phyloP scores from a whole-genome alignment of 306 rosid genomes.

The Ormosia emarginata region DNA sequence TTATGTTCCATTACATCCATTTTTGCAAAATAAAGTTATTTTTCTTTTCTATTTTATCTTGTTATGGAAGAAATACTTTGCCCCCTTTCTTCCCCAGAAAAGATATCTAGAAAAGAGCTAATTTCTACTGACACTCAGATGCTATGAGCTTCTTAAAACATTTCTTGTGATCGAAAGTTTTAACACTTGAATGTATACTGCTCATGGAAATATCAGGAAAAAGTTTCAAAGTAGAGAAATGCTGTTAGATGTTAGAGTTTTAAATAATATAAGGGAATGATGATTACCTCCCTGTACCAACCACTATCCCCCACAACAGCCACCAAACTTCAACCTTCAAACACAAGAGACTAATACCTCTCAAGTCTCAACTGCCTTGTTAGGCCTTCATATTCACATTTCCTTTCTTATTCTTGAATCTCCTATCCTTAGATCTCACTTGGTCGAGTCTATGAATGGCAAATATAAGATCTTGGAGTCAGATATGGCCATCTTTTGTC shows the following conservation, averaged over 20 bases:
- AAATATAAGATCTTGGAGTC: constrained; percentile 31
- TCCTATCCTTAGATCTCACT: constrained; percentile 24
- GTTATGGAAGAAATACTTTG: constrained; percentile 2
- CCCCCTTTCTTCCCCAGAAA: not conserved
- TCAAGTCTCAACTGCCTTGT: constrained; percentile 31
- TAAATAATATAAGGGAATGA: constrained; percentile 34
- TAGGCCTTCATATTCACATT: constrained; percentile 34
- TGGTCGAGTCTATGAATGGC: constrained; percentile 48
- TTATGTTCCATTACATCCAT: not conserved
- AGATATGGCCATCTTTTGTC: constrained; percentile 23
- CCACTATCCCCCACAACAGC: constrained; percentile 40
- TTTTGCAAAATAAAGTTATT: not conserved
- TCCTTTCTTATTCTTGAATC: constrained; percentile 29
- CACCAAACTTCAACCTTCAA: constrained; percentile 59
- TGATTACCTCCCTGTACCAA: constrained; percentile 42
- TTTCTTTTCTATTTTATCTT: not conserved
- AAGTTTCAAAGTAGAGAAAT: not conserved
- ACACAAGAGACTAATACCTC: constrained; percentile 64
- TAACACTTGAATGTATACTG: not conserved
- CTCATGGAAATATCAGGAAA: not conserved
- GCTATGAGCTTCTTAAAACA: not conserved
- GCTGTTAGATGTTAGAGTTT: constrained; percentile 26
- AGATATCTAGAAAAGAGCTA: constrained; percentile 1
- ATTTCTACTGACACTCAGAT: not conserved
- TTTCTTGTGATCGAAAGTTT: not conserved